A percentile compares a stretch with the other conserved stretches of the same genome.
These are phyloP conservation scores for Pyrenochaeta sp. DNA, from an alignment of 2,329 filamentous ascomycete species.

Conservation along the genomic window DNA sequence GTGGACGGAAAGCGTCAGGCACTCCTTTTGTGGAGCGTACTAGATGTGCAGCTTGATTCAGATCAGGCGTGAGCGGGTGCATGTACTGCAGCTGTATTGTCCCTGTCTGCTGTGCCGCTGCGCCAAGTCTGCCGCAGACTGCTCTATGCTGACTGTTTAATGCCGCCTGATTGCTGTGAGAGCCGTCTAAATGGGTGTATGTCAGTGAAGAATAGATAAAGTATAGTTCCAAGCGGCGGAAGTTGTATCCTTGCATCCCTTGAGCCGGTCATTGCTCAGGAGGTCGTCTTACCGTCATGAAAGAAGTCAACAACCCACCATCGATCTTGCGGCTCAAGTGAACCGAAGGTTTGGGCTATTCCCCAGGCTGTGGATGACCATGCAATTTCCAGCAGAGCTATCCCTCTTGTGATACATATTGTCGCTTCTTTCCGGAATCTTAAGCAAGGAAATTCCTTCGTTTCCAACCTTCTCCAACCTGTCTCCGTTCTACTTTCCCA, in stretches of 20 bases:
- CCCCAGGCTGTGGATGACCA: neutral
- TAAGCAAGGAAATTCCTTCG: neutral
- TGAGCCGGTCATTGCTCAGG: neutral
- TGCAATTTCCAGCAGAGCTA: conserved; percentile 1
- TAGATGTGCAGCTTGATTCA: neutral
- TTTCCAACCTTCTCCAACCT: neutral
- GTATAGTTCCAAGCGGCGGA: neutral
- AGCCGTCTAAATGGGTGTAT: neutral
- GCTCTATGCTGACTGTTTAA: conserved; percentile 1
- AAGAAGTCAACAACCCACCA: conserved; percentile 6
- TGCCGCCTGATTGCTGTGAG: neutral
- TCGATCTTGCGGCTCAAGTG: neutral
- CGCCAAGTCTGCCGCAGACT: neutral
- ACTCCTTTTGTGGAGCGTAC: conserved; percentile 1
- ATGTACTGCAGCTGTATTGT: conserved; percentile 1
- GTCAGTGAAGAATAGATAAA: neutral
- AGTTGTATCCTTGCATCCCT: neutral
- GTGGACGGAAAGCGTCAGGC: neutral
- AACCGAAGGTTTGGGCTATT: neutral
- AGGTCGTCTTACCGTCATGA: conserved; percentile 2
- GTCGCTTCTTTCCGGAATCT: conserved; percentile 1
- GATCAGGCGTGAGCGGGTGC: neutral
- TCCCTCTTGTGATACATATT: conserved; percentile 1
- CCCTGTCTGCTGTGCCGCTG: neutral
- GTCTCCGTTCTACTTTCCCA: conserved; percentile 2